Evolutionary conservation across 1,284 basidiomycete species (phyloP), one percentile per base, ranked within the genome.

Genomic region (Apiotrichum sp.): DNA sequence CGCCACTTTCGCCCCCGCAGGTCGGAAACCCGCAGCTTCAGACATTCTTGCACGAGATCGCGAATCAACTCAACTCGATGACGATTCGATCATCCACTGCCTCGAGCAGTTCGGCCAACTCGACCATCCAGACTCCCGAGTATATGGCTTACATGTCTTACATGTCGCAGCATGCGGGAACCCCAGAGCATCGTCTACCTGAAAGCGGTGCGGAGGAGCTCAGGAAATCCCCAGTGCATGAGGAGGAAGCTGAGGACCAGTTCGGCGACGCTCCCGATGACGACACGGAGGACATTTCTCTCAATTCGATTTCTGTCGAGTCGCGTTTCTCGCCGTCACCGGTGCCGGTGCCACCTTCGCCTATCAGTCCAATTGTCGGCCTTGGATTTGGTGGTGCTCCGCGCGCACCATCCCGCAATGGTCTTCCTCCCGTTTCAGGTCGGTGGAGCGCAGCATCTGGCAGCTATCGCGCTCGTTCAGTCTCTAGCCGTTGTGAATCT

Each of bases 181-280:
- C 58, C 4, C 59, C 61, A 3, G 38, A 49, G 40, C 42, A 46
- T 47, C 38, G 49, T 16, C 22, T 22, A 22, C 33, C 48, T 10
- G 52, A 49, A n/a, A 40, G 59, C 16, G 62, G 61, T n/a, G 63
- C 65, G 14, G 69, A 70, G 31, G 32, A 41, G 32, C 49, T 41
- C 8, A 33, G 29, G 8, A 33, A 38, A 14, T 38, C 40, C 3
- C 32, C 49, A 4, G 29, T 40, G 1, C 14, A 10, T 3, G 49
- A 50, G 38, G 47, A 49, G 40, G 40, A 22, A 7, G 32, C 4
- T 22, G 60, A 68, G 43, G 75, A 77, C 47, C 79, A 79, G 52
- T 82, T 81, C 56, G 80, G 80, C 36, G 80, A 82, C 67, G 80
- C 80, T 4, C 79, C 80, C 41, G 80, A 81, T 59, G 80, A 81